Conservation (phyloP, 495 filamentous ascomycete species). For the Aspergillus carlsbadensis region DNA sequence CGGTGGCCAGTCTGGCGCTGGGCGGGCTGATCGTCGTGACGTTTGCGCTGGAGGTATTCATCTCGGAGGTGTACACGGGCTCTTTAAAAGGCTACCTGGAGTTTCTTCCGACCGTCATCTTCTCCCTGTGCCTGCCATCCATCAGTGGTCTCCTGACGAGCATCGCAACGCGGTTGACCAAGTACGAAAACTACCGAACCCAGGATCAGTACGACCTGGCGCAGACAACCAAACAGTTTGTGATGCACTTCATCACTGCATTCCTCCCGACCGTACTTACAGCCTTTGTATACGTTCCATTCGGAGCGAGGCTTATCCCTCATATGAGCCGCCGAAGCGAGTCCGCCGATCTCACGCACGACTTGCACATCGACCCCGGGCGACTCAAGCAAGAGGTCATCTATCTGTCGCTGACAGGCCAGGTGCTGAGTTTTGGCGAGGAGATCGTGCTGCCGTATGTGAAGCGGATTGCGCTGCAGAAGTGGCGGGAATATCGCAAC, state of each 20-base stretch:
- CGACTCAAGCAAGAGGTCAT: constrained; percentile 89
- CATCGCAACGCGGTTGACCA: constrained; percentile 73
- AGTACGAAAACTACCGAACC: constrained; percentile 90
- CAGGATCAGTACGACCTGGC: constrained; percentile 75
- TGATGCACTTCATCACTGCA: constrained; percentile 94
- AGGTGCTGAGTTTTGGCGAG: constrained; percentile 81
- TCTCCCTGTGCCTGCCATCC: constrained; percentile 73
- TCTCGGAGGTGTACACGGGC: constrained; percentile 88
- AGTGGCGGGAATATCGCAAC: constrained; percentile 39
- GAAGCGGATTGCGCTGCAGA: constrained; percentile 56
- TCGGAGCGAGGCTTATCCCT: constrained; percentile 78
- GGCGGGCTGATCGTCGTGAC: constrained; percentile 78
- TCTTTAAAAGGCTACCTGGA: constrained; percentile 79
- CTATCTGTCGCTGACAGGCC: constrained; percentile 90
- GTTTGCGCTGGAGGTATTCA: constrained; percentile 90
- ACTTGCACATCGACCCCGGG: constrained; percentile 75
- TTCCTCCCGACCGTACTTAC: constrained; percentile 91
- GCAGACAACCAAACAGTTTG: constrained; percentile 85
- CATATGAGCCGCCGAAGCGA: constrained; percentile 60
- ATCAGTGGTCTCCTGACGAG: constrained; percentile 70
- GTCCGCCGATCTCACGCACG: constrained; percentile 19
- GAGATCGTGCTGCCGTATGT: constrained; percentile 83
- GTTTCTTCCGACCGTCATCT: constrained; percentile 81
- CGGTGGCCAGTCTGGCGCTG: constrained; percentile 66
- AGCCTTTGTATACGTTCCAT: constrained; percentile 94